These are phyloP conservation scores for Pilaira anomala DNA, from an alignment of 192 early-diverging fungal genomes.

Conservation along the genomic window DNA sequence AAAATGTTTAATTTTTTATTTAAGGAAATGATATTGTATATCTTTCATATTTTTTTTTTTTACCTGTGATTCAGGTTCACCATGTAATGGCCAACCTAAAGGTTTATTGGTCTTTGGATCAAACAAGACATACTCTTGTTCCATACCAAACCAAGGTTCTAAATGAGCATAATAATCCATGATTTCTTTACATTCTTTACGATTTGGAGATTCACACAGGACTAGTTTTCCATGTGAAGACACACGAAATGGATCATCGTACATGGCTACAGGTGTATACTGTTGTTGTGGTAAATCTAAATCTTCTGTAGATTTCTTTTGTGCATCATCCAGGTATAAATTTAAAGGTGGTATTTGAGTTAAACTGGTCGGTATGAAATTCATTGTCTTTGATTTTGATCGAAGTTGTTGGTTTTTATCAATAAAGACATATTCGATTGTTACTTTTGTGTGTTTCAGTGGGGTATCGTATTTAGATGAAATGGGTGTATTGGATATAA, in stretches of 20 bases:
- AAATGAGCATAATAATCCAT: conserved; percentile 39
- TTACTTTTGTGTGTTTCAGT: conserved; percentile 17
- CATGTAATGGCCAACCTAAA: conserved; percentile 52
- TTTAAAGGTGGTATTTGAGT: conserved; percentile 40
- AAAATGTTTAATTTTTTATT: background rate
- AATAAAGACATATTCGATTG: conserved; percentile 53
- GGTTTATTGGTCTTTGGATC: conserved; percentile 39
- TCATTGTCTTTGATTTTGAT: conserved; percentile 47
- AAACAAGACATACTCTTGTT: conserved; percentile 54
- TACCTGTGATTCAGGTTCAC: conserved; percentile 49
- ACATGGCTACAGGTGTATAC: conserved; percentile 41
- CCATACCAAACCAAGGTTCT: conserved; percentile 56
- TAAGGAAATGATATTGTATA: background rate
- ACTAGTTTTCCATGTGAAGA: conserved; percentile 49
- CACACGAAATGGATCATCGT: conserved; percentile 47
- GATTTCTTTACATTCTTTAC: conserved; percentile 27
- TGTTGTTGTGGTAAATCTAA: conserved; percentile 25
- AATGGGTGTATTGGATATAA: background rate
- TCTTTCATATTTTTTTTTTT: background rate
- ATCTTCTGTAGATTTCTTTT: conserved; percentile 26
- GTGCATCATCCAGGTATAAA: conserved; percentile 21
- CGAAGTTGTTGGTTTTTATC: conserved; percentile 42
- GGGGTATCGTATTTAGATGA: conserved; percentile 4
- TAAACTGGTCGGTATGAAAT: background rate
- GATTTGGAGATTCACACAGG: conserved; percentile 45